Percentiles rank a stretch among this genome's conserved stretches.
phyloP scores from a whole-genome alignment of 2,329 filamentous ascomycete species.

The Exophiala spinifera region DNA sequence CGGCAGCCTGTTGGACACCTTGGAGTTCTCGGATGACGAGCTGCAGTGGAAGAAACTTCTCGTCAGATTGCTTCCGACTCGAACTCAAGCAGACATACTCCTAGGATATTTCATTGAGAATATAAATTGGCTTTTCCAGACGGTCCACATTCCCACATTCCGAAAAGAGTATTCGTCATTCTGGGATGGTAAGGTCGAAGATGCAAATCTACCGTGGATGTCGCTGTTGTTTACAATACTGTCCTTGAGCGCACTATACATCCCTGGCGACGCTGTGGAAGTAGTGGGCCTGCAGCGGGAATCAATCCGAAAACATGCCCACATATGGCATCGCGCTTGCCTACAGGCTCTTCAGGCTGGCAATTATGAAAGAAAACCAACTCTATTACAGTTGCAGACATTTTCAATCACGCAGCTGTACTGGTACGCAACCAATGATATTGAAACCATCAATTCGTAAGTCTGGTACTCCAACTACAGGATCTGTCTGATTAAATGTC shows the following conservation, averaged over 20 bases:
- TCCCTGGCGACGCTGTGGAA: slow-evolving; percentile 29
- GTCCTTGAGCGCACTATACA: slow-evolving; percentile 32
- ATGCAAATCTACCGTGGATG: slow-evolving; percentile 35
- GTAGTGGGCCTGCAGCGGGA: slow-evolving; percentile 23
- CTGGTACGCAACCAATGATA: slow-evolving; percentile 35
- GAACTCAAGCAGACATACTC: slow-evolving; percentile 30
- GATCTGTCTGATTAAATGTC: background rate
- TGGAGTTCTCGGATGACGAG: slow-evolving; percentile 11
- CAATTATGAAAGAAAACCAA: slow-evolving; percentile 32
- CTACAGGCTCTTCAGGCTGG: slow-evolving; percentile 33
- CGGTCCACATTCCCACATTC: slow-evolving; percentile 29
- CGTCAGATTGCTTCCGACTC: slow-evolving; percentile 23
- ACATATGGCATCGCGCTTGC: slow-evolving; percentile 33
- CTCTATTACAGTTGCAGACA: slow-evolving; percentile 31
- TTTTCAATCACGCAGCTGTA: slow-evolving; percentile 34
- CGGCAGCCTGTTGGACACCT: background rate
- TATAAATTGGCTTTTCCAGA: slow-evolving; percentile 35
- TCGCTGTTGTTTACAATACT: slow-evolving; percentile 34
- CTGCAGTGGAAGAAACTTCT: slow-evolving; percentile 29
- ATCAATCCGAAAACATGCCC: slow-evolving; percentile 26
- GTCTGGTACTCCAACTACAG: slow-evolving; percentile 3
- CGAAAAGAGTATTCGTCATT: slow-evolving; percentile 30
- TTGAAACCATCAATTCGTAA: slow-evolving; percentile 35
- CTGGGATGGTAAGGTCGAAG: slow-evolving; percentile 29
- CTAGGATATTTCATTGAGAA: slow-evolving; percentile 34